phyloP scores from a whole-genome alignment of 140 eudicot genomes.

The Anethum foeniculum region DNA sequence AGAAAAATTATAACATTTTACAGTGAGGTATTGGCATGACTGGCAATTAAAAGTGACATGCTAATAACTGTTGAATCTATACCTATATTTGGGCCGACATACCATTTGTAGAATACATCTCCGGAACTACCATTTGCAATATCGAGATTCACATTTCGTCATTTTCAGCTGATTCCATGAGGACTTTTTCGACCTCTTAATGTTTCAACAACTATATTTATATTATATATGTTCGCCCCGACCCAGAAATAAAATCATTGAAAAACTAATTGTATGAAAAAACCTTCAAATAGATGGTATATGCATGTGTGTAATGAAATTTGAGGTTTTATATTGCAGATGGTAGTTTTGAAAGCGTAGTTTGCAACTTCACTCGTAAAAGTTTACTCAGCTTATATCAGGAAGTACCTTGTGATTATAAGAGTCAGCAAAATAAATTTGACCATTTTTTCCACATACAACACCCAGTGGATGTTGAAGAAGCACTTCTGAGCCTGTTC shows the following conservation, averaged over 20 bases:
- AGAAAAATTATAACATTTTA: not conserved
- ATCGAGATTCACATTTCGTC: not conserved
- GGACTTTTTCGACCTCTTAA: not conserved
- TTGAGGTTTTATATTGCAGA: not conserved
- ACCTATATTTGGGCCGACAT: not conserved
- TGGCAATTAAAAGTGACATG: not conserved
- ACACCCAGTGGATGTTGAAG: slow-evolving; percentile 97
- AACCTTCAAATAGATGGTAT: not conserved
- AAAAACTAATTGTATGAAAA: not conserved
- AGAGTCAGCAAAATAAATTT: slow-evolving; percentile 80
- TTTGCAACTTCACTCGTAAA: not conserved
- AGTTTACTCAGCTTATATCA: slow-evolving; percentile 10
- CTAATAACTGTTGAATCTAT: not conserved
- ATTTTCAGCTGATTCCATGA: not conserved
- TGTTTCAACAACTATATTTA: not conserved
- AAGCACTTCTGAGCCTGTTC: slow-evolving; percentile 87
- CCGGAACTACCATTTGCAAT: not conserved
- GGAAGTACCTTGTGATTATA: slow-evolving; percentile 86
- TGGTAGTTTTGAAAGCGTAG: not conserved
- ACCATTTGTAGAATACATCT: not conserved
- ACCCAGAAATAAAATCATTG: not conserved
- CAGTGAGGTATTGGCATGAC: not conserved
- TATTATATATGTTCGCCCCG: not conserved
- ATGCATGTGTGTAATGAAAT: not conserved
- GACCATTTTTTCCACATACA: slow-evolving; percentile 73